Conservation (phyloP, 306 rosid genomes). For the Castanea crenata region DNA sequence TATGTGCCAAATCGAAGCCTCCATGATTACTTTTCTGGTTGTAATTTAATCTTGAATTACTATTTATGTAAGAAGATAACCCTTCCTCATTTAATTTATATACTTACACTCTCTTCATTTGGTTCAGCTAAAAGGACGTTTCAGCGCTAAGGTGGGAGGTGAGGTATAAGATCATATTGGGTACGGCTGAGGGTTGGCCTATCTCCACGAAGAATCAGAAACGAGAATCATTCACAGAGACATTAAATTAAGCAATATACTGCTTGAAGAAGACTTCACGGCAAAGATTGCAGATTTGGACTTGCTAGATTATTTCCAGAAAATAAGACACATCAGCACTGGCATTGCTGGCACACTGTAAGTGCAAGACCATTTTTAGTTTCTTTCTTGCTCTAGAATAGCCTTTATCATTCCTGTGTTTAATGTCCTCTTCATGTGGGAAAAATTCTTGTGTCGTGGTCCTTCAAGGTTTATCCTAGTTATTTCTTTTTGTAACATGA, state of each 20-base stretch:
- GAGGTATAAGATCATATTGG: slow-evolving; percentile 35
- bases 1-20: slow-evolving; percentile 62
- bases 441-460: background rate
- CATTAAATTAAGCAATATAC: slow-evolving; percentile 56
- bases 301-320: slow-evolving; percentile 64
- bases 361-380: slow-evolving; percentile 1
- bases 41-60: slow-evolving; percentile 16
- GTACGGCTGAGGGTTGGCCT: slow-evolving; percentile 67
- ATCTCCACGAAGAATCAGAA: slow-evolving; percentile 61
- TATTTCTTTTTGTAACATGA: background rate
- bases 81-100: background rate
- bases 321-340: slow-evolving; percentile 41
- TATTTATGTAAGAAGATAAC: background rate
- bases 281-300: slow-evolving; percentile 73
- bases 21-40: slow-evolving; percentile 52
- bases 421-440: background rate
- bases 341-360: slow-evolving; percentile 47
- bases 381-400: background rate
- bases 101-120: background rate
- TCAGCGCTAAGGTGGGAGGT: slow-evolving; percentile 31
- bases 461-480: background rate
- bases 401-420: background rate
- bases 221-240: slow-evolving; percentile 70
- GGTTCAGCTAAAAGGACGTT: slow-evolving; percentile 14
- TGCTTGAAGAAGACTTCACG: slow-evolving; percentile 51